phyloP scores from a whole-genome alignment of 2,329 filamentous ascomycete genomes.

The Juglanconis sp. region DNA sequence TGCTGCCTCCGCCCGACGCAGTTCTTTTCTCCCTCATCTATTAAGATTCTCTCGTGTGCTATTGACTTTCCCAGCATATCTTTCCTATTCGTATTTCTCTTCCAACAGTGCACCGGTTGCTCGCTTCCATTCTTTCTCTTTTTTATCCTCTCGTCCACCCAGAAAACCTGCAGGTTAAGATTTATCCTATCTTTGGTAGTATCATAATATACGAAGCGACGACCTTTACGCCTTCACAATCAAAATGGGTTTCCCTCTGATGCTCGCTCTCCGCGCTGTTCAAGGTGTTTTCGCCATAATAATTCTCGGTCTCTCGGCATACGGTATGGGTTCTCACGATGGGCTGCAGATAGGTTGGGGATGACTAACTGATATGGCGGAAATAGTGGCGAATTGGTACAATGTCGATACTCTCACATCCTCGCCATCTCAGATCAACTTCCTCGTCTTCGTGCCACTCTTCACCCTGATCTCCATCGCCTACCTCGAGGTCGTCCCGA shows the following conservation, averaged over 20 bases:
- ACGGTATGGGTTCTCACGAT: constrained; percentile 39
- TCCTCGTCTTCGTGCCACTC: constrained; percentile 52
- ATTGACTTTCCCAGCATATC: constrained; percentile 12
- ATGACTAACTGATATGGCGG: constrained; percentile 19
- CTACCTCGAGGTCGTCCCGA: constrained; percentile 50
- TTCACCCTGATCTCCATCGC: constrained; percentile 53
- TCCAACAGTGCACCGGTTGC: constrained; percentile 26
- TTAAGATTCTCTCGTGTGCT: constrained; percentile 14
- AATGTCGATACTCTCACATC: constrained; percentile 50
- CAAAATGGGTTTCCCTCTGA: constrained; percentile 39
- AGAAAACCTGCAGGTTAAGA: constrained; percentile 11
- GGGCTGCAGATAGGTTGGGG: neutral
- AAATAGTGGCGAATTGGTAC: constrained; percentile 58
- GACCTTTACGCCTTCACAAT: constrained; percentile 12
- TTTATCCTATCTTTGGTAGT: constrained; percentile 17
- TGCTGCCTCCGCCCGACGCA: neutral
- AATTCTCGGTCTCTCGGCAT: constrained; percentile 46
- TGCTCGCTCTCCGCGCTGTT: constrained; percentile 41
- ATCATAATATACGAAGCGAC: constrained; percentile 5
- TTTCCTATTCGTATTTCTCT: constrained; percentile 19
- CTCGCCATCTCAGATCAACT: constrained; percentile 56
- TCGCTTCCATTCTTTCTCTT: constrained; percentile 18
- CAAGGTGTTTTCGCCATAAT: constrained; percentile 45
- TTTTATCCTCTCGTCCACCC: constrained; percentile 17
- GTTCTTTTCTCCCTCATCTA: constrained; percentile 12